A percentile compares a stretch with the other conserved stretches of the same genome.
Evolutionary conservation across 306 rosid species (phyloP).

Genomic region (Ormosia semicastrata): DNA sequence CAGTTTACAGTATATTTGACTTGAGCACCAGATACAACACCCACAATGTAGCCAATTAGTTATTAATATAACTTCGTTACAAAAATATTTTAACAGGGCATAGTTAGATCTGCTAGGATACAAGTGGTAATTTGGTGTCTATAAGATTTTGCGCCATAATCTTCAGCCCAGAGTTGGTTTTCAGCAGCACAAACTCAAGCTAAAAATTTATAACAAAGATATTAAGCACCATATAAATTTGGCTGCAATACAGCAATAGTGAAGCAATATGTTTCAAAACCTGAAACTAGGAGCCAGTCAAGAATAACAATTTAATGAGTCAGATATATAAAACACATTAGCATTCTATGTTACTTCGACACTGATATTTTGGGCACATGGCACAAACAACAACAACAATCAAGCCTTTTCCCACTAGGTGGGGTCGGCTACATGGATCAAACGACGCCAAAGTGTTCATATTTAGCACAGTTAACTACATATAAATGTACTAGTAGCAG

Average conservation of each 20-base stretch:
- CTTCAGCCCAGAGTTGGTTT: background rate
- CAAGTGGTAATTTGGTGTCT: slow-evolving; percentile 1
- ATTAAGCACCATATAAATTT: background rate
- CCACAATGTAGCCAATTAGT: background rate
- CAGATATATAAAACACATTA: background rate
- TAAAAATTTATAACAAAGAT: background rate
- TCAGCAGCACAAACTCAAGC: background rate
- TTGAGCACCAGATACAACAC: background rate
- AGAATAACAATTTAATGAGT: background rate
- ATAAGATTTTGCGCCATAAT: background rate
- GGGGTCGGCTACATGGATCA: no score
- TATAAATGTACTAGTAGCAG: background rate
- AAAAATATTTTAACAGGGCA: background rate
- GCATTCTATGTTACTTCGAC: background rate
- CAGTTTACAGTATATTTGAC: background rate
- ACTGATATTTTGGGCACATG: background rate
- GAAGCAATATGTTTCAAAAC: slow-evolving; percentile 23
- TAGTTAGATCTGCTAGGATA: background rate
- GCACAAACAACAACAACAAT: no score
- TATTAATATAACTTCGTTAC: background rate
- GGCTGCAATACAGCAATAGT: background rate
- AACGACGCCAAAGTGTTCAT: slow-evolving; percentile 1
- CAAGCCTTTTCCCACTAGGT: no score
- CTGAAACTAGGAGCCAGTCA: background rate
- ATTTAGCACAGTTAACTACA: background rate